These are phyloP conservation scores for Alnus glutinosa DNA, from an alignment of 306 rosid genomes.

Conservation along the genomic window DNA sequence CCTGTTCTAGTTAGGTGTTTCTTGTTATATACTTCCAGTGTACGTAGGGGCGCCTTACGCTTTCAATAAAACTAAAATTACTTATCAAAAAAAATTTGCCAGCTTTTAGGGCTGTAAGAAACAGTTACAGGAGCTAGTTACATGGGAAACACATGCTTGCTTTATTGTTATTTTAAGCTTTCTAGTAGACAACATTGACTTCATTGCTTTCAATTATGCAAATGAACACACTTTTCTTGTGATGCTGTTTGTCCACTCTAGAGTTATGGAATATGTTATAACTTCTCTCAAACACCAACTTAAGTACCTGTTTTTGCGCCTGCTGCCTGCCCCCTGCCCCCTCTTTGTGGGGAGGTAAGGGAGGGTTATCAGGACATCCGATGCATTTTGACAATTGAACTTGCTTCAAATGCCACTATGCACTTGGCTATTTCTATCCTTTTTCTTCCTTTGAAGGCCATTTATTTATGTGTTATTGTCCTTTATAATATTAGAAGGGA, in stretches of 20 bases:
- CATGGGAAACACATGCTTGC: neutral
- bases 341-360: too few species aligned
- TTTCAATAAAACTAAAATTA: too few species aligned
- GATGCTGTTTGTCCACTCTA: neutral
- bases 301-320: neutral
- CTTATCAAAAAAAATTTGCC: neutral
- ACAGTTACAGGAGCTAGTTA: neutral
- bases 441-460: neutral
- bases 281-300: neutral
- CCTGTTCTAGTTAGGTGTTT: too few species aligned
- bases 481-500: too few species aligned
- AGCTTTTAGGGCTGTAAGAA: neutral
- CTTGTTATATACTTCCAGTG: too few species aligned
- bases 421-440: too few species aligned
- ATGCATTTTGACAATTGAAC: neutral
- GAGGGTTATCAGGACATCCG: neutral
- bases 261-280: neutral
- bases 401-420: neutral
- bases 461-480: neutral
- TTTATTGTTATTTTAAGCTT: neutral
- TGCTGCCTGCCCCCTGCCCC: neutral
- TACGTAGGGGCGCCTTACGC: too few species aligned
- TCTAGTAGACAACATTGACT: neutral
- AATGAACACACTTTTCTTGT: neutral
- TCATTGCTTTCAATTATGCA: neutral